Conservation (phyloP, 2,329 filamentous ascomycete species). For the Diaporthe citri region DNA sequence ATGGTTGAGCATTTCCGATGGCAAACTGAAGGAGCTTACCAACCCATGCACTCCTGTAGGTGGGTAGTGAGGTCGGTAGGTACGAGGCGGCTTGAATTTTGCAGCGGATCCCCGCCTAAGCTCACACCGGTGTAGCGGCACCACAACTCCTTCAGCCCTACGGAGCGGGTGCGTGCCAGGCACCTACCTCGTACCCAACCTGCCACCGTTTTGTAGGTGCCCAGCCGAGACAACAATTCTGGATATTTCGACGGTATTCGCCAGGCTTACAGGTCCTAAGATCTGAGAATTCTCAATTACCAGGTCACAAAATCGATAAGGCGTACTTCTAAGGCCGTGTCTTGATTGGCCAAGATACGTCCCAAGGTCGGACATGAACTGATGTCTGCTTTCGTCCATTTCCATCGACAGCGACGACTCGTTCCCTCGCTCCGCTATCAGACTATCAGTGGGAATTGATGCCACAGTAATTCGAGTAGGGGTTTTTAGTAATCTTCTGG, state of each 20-base stretch:
- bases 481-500: background rate
- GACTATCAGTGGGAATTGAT: background rate
- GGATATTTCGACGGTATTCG: background rate
- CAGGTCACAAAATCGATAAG: background rate
- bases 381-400: background rate
- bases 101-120: slow-evolving; percentile 29
- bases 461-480: background rate
- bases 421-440: background rate
- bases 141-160: background rate
- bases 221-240: background rate
- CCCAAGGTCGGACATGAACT: no score
- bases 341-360: background rate
- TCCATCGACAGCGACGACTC: background rate
- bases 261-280: no score
- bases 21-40: slow-evolving; percentile 12
- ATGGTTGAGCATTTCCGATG: background rate
- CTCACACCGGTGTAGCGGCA: slow-evolving; percentile 25
- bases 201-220: background rate
- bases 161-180: background rate
- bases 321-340: no score
- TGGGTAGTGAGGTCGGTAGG: background rate
- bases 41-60: background rate
- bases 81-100: slow-evolving; percentile 38
- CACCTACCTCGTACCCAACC: background rate
- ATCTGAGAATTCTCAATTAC: background rate